Evolutionary conservation across 2,329 filamentous ascomycete species (phyloP), one percentile per base, ranked within the genome.

Genomic region (Xylaria sp.): DNA sequence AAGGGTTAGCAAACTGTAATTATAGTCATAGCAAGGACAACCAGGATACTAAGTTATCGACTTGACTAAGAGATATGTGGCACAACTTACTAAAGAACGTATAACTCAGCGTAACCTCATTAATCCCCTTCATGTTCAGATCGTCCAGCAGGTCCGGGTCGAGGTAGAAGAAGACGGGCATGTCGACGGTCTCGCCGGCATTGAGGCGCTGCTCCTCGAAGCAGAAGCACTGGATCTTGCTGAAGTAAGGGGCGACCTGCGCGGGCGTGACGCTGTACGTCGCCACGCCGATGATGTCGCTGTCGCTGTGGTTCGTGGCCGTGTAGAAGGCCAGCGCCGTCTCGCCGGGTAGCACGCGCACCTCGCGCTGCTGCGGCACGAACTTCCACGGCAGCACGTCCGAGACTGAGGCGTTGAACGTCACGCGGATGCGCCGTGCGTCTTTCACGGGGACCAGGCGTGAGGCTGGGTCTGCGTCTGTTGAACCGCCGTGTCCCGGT

Each of bases 91-190:
- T 99, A 81, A 99, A 99, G 80, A 99, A 99, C 0, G 96, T 99
- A 83, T 99, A 99, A 75, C 91, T 97, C 77, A 99, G 82, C 41
- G 96, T 99, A 64, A 99, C 94, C 1, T 94, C 97, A 83, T 98
- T 94, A 71, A 99, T 93, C 0, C 92, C 92, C 82, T 88, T 93
- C 95, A 98, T 98, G 72, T 92, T 94, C 61, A 95, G 84, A 81
- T 99, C 96, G 75, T 92, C 94, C 68, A 95, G 86, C 83, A 99
- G 91, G 78, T 98, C 96, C 0, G 96, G 96, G 78, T 99, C 96
- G 73, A 99, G 92, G 81, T 98, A 99, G 83, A 99, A 99, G 82
- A 99, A 99, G 0, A 99, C 97, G 0, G 96, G 97, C 97, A 99
- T 99, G 80, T 99, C 96, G 63, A 99, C 96, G 54, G 94, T 96